Conservation (phyloP, 2,329 filamentous ascomycete genomes). For the Apiospora rasikravindrae region DNA sequence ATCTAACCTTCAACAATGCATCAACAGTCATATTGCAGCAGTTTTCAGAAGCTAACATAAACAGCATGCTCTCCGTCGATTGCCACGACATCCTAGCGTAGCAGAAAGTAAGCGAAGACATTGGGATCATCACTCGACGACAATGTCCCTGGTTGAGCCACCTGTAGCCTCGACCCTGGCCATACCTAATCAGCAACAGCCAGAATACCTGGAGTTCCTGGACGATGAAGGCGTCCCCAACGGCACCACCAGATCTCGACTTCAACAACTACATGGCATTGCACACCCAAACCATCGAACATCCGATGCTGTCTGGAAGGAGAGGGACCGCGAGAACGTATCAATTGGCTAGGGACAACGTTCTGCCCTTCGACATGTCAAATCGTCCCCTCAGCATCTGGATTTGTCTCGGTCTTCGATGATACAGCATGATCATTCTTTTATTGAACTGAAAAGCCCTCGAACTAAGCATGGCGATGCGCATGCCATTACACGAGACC, state of each 20-base stretch:
- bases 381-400: constrained; percentile 25
- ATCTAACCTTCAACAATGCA: neutral
- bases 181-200: constrained; percentile 20
- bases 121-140: neutral
- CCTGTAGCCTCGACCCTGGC: constrained; percentile 20
- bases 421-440: constrained; percentile 36
- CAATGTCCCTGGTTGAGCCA: constrained; percentile 25
- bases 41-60: neutral
- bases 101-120: neutral
- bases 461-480: constrained; percentile 33
- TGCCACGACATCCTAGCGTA: neutral
- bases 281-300: constrained; percentile 28
- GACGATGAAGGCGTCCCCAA: constrained; percentile 33
- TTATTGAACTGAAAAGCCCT: constrained; percentile 30
- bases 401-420: constrained; percentile 32
- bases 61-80: neutral
- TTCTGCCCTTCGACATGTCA: constrained; percentile 29
- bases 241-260: constrained; percentile 42
- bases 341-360: constrained; percentile 39
- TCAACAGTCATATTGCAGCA: constrained; percentile 4
- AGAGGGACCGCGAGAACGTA: constrained; percentile 35
- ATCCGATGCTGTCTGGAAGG: constrained; percentile 25
- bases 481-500: constrained; percentile 26
- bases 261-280: constrained; percentile 38
- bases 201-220: neutral